Base-by-base conservation (phyloP, 306 rosid species). In the Rosa chinensis region DNA sequence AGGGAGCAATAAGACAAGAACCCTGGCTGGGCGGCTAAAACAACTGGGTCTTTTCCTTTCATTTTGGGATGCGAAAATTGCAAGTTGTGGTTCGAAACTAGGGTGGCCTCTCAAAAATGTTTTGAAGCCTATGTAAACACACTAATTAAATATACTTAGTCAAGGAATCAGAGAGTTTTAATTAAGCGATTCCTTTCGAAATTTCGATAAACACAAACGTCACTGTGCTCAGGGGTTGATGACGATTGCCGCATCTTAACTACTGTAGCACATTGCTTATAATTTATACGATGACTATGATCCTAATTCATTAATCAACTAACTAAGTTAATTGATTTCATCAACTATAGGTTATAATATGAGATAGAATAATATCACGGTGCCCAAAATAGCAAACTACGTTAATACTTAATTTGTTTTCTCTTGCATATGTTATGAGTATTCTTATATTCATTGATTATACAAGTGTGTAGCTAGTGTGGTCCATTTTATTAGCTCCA, bases 171-270 rank as follows among this genome's bases (percentile, higher is more conserved):
- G 32, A 5, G 21, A 32, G 9, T 17, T 48, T 16, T 21, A 40
- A n/a, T 37, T 76, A 52, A 50, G 48, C 37, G 74, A 62, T 70
- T 61, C 72, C 61, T 49, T 47, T 45, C 32, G 32, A 28, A 28
- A 2, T 28, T 28, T 28, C 37, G 32, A 80, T 80, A 56, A 72
- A 76, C 48, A 48, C 70, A 80, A 80, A 80, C 87, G 87, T 80
- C 84, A 84, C 79, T 80, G 79, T 79, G 40, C n/a, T 56, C 82
- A 16, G 87, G 79, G 43, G 76, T 6, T 66, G 79, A 76, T 84
- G 84, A 84, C 87, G 87, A 64, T 66, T 45, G 72, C 49, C 21
- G 45, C 74, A 70, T 72, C 69, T 53, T 68, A 16, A 47, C 64
- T 37, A 35, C 10, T 42, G 47, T 4, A 61, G 58, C 78, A 55